Base-by-base conservation (phyloP, 1,284 basidiomycete species). In the Rhodofomes roseus region DNA sequence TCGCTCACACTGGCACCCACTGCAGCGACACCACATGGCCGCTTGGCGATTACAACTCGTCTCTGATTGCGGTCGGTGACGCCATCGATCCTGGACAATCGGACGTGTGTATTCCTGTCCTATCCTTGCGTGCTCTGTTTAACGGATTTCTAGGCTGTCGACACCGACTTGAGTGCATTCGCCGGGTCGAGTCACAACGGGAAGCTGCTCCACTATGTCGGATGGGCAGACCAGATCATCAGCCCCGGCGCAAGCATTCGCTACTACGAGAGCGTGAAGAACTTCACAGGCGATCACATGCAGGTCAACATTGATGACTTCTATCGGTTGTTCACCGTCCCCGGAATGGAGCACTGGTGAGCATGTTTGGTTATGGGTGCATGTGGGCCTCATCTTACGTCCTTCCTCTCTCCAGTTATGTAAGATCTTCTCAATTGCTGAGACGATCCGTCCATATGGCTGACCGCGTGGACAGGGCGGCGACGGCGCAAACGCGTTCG, bases 311-410 rank as follows among this genome's bases (percentile, higher is more conserved):
- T 76, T 25, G 68, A 73, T 55, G 66, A 72, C 43, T 74, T 71
- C 64, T 79, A 77, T 65, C 70, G 73, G 22, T 68, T 78, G 18
- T 79, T 78, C 65, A 66, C 73, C 22, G 71, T 78, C n/a, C 73
- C 76, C 0, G 78, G 77, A 1, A 78, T 79, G 77, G 64, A 63
- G 16, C 77, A 79, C 63, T 77, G 77, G 65, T 62, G 60, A 20
- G 70, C 18, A 27, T 4, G 12, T 6, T 9, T 18, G 5, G 9
- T 8, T 4, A 1, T 18, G 4, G 1, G 22, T 25, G 23, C 18
- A 22, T 14, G 43, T 22, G 27, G 23, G 12, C 46, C 25, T 16
- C 22, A 27, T 22, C 25, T 48, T 7, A 29, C 18, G 14, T 18
- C 14, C 29, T 23, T 4, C 25, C 27, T 34, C 31, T 34, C 14